These are phyloP conservation scores for Amauroascus verrucosus DNA, from an alignment of 2,329 filamentous ascomycete species.

Conservation along the genomic window DNA sequence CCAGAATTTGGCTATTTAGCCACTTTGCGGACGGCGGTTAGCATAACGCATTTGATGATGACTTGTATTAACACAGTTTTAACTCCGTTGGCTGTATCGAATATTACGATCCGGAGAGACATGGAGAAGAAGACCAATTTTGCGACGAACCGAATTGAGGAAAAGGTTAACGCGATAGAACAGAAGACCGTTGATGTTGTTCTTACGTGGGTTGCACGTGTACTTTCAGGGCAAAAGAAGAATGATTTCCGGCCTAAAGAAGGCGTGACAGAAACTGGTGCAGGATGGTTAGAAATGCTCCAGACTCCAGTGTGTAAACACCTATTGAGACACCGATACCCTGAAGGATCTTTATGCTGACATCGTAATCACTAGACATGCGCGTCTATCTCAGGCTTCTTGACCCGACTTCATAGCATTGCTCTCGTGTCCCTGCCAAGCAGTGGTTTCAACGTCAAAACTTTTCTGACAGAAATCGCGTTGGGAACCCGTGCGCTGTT, in stretches of 20 bases:
- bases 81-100: conserved; percentile 76
- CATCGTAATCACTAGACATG: conserved; percentile 49
- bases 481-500: conserved; percentile 66
- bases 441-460: conserved; percentile 64
- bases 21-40: conserved; percentile 68
- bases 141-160: conserved; percentile 68
- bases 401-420: conserved; percentile 55
- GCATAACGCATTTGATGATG: conserved; percentile 84
- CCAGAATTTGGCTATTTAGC: conserved; percentile 79
- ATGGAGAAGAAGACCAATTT: conserved; percentile 74
- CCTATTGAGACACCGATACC: not conserved
- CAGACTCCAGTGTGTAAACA: conserved; percentile 54
- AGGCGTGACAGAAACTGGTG: conserved; percentile 43
- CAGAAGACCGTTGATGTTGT: conserved; percentile 62
- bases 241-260: conserved; percentile 84
- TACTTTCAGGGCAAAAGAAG: conserved; percentile 70
- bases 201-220: conserved; percentile 62
- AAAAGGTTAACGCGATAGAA: conserved; percentile 64
- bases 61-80: conserved; percentile 85
- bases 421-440: conserved; percentile 53
- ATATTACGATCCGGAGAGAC: conserved; percentile 77
- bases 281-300: conserved; percentile 55
- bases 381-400: conserved; percentile 67
- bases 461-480: conserved; percentile 75
- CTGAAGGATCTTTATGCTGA: not conserved